A percentile compares a stretch with the other conserved stretches of the same genome.
These are phyloP conservation scores for Trichosporon ovoides DNA, from an alignment of 1,284 basidiomycete genomes.

Conservation along the genomic window DNA sequence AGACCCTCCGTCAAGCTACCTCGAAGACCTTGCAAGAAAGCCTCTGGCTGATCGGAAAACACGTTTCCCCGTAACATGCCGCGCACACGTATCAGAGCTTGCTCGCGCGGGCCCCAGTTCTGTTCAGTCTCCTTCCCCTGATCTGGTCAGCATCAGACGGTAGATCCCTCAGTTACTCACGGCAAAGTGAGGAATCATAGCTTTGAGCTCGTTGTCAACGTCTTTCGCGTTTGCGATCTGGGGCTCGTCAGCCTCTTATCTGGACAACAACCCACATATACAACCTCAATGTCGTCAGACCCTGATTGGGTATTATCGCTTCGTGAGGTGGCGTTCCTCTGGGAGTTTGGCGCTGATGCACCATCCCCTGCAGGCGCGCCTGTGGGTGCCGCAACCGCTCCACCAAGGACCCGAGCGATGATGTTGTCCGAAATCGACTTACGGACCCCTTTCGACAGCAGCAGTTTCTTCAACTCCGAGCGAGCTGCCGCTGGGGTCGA, in stretches of 20 bases:
- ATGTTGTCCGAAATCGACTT: constrained; percentile 65
- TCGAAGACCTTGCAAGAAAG: constrained; percentile 70
- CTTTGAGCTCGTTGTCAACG: constrained; percentile 73
- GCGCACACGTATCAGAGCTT: constrained; percentile 69
- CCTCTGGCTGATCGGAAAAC: constrained; percentile 64
- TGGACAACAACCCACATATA: constrained; percentile 59
- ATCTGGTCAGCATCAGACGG: constrained; percentile 8
- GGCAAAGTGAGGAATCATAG: constrained; percentile 75
- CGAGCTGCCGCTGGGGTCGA: constrained; percentile 77
- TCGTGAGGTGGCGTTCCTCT: constrained; percentile 55
- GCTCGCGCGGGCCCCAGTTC: constrained; percentile 86
- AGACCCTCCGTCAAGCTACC: constrained; percentile 73
- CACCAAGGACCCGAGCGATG: constrained; percentile 47
- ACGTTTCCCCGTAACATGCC: constrained; percentile 88
- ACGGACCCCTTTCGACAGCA: constrained; percentile 74
- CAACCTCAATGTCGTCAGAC: constrained; percentile 57
- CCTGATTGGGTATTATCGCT: background rate
- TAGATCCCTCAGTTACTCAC: constrained; percentile 46
- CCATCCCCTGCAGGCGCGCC: background rate
- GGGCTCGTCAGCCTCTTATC: constrained; percentile 4
- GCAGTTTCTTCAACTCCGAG: constrained; percentile 86
- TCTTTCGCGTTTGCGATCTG: constrained; percentile 80
- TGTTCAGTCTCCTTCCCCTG: constrained; percentile 94
- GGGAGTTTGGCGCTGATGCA: constrained; percentile 23
- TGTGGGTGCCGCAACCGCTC: constrained; percentile 5